These are phyloP conservation scores for Eucalyptus grandis DNA, from an alignment of 345 rosid species.

Conservation along the genomic window DNA sequence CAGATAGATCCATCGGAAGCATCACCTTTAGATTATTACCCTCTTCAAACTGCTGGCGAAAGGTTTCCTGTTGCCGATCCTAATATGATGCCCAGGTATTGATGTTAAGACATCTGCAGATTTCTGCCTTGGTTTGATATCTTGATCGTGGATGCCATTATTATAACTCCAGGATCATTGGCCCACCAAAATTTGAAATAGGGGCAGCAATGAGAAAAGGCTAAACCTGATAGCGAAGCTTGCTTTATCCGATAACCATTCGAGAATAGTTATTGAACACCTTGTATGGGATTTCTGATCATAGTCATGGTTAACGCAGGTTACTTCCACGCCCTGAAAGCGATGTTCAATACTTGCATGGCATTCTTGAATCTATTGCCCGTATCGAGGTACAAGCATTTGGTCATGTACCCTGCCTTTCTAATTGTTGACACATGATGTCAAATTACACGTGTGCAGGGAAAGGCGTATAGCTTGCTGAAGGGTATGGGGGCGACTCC, in stretches of 20 bases:
- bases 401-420: background rate
- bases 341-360: conserved; percentile 78
- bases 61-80: conserved; percentile 92
- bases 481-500: conserved; percentile 75
- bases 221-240: background rate
- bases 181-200: background rate
- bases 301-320: conserved; percentile 20
- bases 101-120: background rate
- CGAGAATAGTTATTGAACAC: background rate
- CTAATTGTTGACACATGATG: background rate
- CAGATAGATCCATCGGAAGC: conserved; percentile 51
- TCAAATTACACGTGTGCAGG: conserved; percentile 15
- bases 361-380: conserved; percentile 85
- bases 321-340: conserved; percentile 73
- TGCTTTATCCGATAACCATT: background rate
- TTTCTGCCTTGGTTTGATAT: background rate
- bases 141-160: background rate
- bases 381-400: conserved; percentile 56
- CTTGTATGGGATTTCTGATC: background rate
- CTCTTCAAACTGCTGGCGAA: conserved; percentile 60
- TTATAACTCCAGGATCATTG: background rate
- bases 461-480: conserved; percentile 54
- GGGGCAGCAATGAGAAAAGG: background rate
- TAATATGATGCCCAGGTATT: conserved; percentile 62
- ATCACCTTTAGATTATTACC: conserved; percentile 79